Conservation (phyloP, 768 basidiomycete species). For the Leccinum truebloodii region DNA sequence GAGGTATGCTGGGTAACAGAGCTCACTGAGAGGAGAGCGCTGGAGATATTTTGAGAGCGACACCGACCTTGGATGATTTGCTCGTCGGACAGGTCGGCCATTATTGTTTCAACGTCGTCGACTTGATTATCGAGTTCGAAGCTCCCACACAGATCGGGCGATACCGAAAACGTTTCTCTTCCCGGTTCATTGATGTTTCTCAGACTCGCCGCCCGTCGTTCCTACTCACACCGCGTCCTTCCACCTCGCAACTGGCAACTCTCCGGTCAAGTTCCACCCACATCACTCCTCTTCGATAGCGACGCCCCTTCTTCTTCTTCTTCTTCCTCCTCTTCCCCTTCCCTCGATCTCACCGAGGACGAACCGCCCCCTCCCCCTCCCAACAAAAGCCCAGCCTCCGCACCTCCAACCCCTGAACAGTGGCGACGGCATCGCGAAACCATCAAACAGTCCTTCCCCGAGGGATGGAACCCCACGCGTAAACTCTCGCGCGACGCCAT, state of each 20-base stretch:
- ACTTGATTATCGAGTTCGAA: background rate
- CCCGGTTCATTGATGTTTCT: conserved; percentile 9
- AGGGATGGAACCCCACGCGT: conserved; percentile 76
- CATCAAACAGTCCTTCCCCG: conserved; percentile 57
- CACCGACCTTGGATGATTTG: conserved; percentile 69
- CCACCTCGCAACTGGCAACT: conserved; percentile 33
- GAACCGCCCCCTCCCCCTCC: conserved; percentile 31
- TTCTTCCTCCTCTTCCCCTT: background rate
- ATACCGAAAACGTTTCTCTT: conserved; percentile 17
- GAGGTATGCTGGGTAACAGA: conserved; percentile 63
- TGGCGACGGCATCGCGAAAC: conserved; percentile 50
- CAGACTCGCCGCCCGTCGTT: conserved; percentile 20
- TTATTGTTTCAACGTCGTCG: conserved; percentile 26
- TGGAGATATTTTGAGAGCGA: background rate
- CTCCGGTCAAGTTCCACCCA: conserved; percentile 34
- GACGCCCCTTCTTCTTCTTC: conserved; percentile 8
- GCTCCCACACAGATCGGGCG: conserved; percentile 13
- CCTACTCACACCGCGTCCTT: conserved; percentile 24
- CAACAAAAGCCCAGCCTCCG: conserved; percentile 13
- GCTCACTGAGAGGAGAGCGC: background rate
- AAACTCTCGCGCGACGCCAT: conserved; percentile 84
- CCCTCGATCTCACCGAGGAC: conserved; percentile 32
- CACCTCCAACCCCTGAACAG: conserved; percentile 42
- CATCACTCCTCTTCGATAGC: conserved; percentile 29
- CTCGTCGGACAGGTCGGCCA: conserved; percentile 81